These are phyloP conservation scores for Dalbergia oliveri DNA, from an alignment of 306 rosid species.

Conservation along the genomic window DNA sequence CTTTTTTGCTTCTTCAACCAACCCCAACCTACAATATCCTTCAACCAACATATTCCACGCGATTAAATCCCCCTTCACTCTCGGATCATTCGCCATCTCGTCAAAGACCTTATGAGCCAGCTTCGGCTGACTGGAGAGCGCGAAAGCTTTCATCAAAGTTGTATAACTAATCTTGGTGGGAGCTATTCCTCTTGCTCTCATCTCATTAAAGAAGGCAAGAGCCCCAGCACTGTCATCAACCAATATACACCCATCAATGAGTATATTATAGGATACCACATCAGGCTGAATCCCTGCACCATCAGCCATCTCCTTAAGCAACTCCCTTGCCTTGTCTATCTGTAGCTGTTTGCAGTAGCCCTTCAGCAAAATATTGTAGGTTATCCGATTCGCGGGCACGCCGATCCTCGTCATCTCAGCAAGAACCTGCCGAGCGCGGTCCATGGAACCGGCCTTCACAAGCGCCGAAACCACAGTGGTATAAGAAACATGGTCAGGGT, in stretches of 20 bases:
- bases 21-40: slow-evolving; percentile 89
- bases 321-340: slow-evolving; percentile 76
- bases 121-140: slow-evolving; percentile 89
- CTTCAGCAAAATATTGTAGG: slow-evolving; percentile 87
- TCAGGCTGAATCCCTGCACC: slow-evolving; percentile 83
- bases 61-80: slow-evolving; percentile 80
- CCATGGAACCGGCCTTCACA: slow-evolving; percentile 85
- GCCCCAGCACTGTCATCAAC: slow-evolving; percentile 95
- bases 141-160: slow-evolving; percentile 95
- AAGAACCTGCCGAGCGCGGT: slow-evolving; percentile 84
- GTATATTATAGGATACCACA: slow-evolving; percentile 86
- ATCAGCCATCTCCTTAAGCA: slow-evolving; percentile 84
- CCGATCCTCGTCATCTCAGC: slow-evolving; percentile 89
- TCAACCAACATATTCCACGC: slow-evolving; percentile 98
- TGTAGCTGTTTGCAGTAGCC: slow-evolving; percentile 87
- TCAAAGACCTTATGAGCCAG: slow-evolving; percentile 89
- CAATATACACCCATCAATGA: slow-evolving; percentile 89
- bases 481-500: slow-evolving; percentile 91
- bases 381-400: slow-evolving; percentile 79
- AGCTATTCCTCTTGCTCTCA: slow-evolving; percentile 87
- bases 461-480: slow-evolving; percentile 93
- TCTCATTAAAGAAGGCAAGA: slow-evolving; percentile 85
- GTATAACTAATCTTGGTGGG: slow-evolving; percentile 98
- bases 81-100: slow-evolving; percentile 82
- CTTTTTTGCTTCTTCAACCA: slow-evolving; percentile 83